Conservation (phyloP, 1,284 basidiomycete genomes). For the Ustilago esculenta region DNA sequence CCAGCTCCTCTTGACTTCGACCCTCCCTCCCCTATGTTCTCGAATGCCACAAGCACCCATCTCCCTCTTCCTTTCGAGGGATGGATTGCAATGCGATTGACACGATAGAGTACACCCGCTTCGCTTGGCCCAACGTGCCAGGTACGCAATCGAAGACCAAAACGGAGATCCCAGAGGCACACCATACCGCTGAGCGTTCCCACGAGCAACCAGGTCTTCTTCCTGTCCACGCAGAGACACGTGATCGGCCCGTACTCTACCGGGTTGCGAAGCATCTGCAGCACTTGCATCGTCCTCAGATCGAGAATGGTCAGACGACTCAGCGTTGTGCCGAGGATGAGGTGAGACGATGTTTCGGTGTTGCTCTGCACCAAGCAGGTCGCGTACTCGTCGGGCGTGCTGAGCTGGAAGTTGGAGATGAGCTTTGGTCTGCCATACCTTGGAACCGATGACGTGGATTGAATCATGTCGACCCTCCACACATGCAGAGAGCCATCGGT, state of each 20-base stretch:
- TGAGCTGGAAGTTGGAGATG: conserved; percentile 66
- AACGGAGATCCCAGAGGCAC: conserved; percentile 91
- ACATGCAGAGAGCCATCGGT: conserved; percentile 68
- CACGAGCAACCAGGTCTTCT: conserved; percentile 83
- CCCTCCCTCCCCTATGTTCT: conserved; percentile 58
- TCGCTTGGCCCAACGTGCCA: conserved; percentile 75
- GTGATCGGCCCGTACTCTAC: conserved; percentile 86
- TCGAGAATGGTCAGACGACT: conserved; percentile 83
- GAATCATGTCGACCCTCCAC: conserved; percentile 66
- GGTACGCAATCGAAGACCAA: conserved; percentile 84
- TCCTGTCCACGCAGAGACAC: conserved; percentile 78
- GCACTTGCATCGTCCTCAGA: conserved; percentile 81
- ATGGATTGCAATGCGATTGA: conserved; percentile 80
- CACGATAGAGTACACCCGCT: conserved; percentile 65
- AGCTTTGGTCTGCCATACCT: conserved; percentile 67
- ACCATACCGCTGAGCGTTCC: conserved; percentile 85
- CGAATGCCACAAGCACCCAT: conserved; percentile 86
- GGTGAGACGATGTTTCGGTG: conserved; percentile 58
- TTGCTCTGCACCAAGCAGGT: conserved; percentile 58
- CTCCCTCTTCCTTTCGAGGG: conserved; percentile 79
- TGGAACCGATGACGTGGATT: conserved; percentile 63
- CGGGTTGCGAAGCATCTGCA: conserved; percentile 82
- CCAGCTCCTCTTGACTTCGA: not conserved
- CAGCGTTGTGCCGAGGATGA: conserved; percentile 85
- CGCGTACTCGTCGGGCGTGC: conserved; percentile 65